Percentiles rank a stretch among this genome's conserved stretches.
Conservation (phyloP, 768 basidiomycete genomes). For the Mycena olivaceomarginata region DNA sequence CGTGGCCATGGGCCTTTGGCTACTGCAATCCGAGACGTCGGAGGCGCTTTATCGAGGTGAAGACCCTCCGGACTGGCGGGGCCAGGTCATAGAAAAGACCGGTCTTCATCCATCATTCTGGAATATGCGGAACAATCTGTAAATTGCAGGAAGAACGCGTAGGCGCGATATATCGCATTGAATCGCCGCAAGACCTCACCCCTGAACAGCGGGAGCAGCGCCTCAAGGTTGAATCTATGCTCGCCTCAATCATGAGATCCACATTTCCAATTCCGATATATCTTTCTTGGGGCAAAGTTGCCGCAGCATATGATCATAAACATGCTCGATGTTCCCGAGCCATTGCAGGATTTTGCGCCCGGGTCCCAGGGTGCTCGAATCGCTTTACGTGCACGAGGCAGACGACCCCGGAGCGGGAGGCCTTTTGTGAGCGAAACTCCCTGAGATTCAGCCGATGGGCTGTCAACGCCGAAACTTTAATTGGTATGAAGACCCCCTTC, state of each 20-base stretch:
- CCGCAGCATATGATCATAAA: not conserved
- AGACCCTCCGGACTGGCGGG: constrained; percentile 9
- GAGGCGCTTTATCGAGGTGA: not conserved
- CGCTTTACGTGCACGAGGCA: too few relatives aligned
- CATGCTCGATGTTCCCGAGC: not conserved
- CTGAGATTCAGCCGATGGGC: not conserved
- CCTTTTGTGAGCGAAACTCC: not conserved
- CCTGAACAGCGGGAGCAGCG: not conserved
- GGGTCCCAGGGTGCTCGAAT: too few relatives aligned
- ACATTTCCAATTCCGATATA: constrained; percentile 17
- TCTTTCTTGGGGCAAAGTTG: constrained; percentile 16
- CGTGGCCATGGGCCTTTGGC: constrained; percentile 13
- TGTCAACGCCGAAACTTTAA: not conserved
- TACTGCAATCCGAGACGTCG: not conserved
- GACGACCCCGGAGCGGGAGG: not conserved
- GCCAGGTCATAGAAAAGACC: not conserved
- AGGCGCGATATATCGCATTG: not conserved
- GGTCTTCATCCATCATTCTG: not conserved
- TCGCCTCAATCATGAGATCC: not conserved
- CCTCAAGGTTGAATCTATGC: not conserved
- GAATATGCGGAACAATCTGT: not conserved
- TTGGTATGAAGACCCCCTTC: not conserved
- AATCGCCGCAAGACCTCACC: too few relatives aligned
- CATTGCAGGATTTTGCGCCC: not conserved
- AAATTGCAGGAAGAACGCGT: not conserved